A percentile compares a stretch with the other conserved stretches of the same genome.
These are phyloP conservation scores for Chrysoporthe deuterocubensis DNA, from an alignment of 2,329 filamentous ascomycete species.

Conservation along the genomic window DNA sequence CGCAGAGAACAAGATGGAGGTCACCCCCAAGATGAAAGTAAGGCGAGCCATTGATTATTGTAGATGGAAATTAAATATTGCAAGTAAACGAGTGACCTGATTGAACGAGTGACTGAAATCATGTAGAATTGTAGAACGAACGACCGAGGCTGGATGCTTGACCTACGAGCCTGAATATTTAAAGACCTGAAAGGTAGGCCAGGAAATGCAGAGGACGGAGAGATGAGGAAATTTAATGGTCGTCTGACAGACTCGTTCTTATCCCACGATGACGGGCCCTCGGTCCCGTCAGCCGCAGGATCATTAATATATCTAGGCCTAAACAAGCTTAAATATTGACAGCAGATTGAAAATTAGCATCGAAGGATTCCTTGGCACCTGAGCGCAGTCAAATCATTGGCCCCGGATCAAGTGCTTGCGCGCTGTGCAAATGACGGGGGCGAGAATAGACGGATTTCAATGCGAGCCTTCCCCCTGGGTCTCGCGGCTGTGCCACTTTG, in stretches of 20 bases:
- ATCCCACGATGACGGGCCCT: background rate
- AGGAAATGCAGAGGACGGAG: background rate
- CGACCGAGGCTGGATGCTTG: background rate
- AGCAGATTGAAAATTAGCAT: too few species aligned
- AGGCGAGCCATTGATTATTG: slow-evolving; percentile 11
- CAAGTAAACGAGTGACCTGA: slow-evolving; percentile 9
- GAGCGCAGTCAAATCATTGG: background rate
- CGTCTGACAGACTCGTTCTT: background rate
- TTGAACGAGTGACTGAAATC: background rate
- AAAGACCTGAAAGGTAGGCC: background rate
- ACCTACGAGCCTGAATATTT: background rate
- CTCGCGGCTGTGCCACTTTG: too few species aligned
- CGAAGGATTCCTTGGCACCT: slow-evolving; percentile 11
- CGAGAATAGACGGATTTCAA: background rate
- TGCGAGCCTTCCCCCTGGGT: background rate
- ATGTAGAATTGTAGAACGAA: background rate
- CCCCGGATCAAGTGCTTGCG: background rate
- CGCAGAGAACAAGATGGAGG: background rate
- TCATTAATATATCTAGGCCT: slow-evolving; percentile 1
- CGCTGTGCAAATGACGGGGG: background rate
- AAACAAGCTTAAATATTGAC: slow-evolving; percentile 10
- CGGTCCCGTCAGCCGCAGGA: background rate
- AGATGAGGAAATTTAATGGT: background rate
- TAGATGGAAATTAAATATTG: background rate
- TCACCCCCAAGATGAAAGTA: background rate